A percentile compares a stretch with the other conserved stretches of the same genome.
phyloP scores from a whole-genome alignment of 202 grass and related monocot species.

The Schoenoplectus triqueter region DNA sequence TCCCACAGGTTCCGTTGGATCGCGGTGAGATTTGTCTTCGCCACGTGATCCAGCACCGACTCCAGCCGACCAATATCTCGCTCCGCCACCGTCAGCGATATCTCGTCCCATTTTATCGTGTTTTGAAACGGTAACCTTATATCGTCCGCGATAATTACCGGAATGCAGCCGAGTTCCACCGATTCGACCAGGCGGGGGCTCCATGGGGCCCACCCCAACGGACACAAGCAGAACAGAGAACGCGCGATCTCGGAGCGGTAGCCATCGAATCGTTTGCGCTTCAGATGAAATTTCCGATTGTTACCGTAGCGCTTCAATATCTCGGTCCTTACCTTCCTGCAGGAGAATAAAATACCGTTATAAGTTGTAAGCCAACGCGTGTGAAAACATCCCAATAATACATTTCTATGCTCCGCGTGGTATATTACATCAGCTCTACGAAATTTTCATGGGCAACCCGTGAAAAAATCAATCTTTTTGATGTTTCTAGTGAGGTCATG shows the following conservation, averaged over 20 bases:
- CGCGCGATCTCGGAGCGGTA: conserved; percentile 81
- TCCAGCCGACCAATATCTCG: conserved; percentile 61
- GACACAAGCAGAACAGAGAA: conserved; percentile 83
- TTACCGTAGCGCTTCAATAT: conserved; percentile 53
- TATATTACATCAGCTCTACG: not conserved
- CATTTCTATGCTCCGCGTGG: not conserved
- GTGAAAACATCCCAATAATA: not conserved
- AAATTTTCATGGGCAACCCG: not conserved
- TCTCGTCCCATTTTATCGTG: conserved; percentile 62
- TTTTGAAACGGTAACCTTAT: conserved; percentile 76
- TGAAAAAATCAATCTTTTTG: not conserved
- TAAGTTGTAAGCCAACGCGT: not conserved
- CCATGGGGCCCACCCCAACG: conserved; percentile 94
- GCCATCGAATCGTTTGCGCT: conserved; percentile 65
- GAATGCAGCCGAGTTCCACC: conserved; percentile 76
- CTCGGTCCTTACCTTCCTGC: conserved; percentile 77
- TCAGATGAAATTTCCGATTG: conserved; percentile 76
- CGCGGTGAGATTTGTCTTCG: conserved; percentile 62
- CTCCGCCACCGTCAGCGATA: conserved; percentile 73
- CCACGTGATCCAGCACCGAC: conserved; percentile 68
- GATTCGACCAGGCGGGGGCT: conserved; percentile 88
- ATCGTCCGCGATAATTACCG: conserved; percentile 77
- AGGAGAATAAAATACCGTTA: conserved; percentile 9
- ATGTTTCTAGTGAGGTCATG: not conserved
- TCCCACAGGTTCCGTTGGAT: conserved; percentile 94